Conservation (phyloP, 2,329 filamentous ascomycete species). For the Fusarium albosuccineum region DNA sequence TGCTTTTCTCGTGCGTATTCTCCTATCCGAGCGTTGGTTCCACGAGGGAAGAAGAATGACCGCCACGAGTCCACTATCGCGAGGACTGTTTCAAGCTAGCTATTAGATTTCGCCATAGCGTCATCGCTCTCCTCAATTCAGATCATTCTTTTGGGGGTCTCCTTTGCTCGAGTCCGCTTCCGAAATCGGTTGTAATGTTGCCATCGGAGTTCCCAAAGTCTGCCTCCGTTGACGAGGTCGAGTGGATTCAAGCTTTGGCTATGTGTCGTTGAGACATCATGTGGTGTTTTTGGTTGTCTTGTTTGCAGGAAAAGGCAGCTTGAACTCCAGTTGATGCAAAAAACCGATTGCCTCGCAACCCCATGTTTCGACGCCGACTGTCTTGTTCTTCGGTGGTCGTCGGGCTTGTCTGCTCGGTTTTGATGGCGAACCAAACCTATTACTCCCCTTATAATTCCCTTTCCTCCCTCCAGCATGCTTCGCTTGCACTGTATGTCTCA, state of each 20-base stretch:
- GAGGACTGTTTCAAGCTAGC: slow-evolving; percentile 53
- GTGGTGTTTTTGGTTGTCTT: slow-evolving; percentile 34
- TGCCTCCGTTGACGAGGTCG: slow-evolving; percentile 47
- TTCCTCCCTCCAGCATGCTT: slow-evolving; percentile 18
- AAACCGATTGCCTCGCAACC: slow-evolving; percentile 39
- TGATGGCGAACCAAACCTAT: slow-evolving; percentile 45
- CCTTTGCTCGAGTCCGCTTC: slow-evolving; percentile 45
- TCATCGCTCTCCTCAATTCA: slow-evolving; percentile 51
- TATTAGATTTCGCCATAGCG: slow-evolving; percentile 54
- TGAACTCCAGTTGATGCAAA: slow-evolving; percentile 46
- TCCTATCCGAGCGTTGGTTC: slow-evolving; percentile 44
- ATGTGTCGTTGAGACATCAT: slow-evolving; percentile 43
- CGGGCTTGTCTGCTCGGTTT: slow-evolving; percentile 42
- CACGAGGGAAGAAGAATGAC: slow-evolving; percentile 42
- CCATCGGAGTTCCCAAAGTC: slow-evolving; percentile 43
- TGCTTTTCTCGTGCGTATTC: slow-evolving; percentile 45
- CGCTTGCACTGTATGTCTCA: slow-evolving; percentile 18
- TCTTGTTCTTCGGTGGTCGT: slow-evolving; percentile 34
- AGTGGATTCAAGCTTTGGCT: slow-evolving; percentile 49
- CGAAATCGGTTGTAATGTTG: slow-evolving; percentile 41
- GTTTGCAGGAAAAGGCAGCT: slow-evolving; percentile 44
- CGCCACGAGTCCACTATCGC: slow-evolving; percentile 48
- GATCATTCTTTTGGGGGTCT: slow-evolving; percentile 38
- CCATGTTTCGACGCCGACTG: slow-evolving; percentile 33
- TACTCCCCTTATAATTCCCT: slow-evolving; percentile 38